Evolutionary conservation across 768 basidiomycete species (phyloP), one percentile per base, ranked within the genome.

Genomic region (Leccinum incarnatum): DNA sequence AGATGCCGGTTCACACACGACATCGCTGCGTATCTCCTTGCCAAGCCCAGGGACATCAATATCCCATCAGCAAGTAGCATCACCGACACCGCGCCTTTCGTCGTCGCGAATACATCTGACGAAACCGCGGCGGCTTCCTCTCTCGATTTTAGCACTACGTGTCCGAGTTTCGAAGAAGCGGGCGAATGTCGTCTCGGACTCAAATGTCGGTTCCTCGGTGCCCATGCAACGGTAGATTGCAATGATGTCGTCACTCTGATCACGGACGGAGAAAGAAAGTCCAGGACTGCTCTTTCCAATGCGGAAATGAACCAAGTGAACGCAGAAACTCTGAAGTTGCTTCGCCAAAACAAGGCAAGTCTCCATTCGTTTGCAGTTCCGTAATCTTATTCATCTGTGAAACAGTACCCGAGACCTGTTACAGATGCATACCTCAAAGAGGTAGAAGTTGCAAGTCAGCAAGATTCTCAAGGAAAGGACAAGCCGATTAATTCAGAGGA

Each of bases 151-250:
- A 55, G 14, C 19, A 73, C 68, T 17, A 60, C 54, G 1, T 72
- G 73, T 25, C 64, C 67, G 23, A 56, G 48, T 29, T 72, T 71
- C 25, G 65, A 69, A 19, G 72, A 72, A 53, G 67, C 68, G 47
- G 66, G 65, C 0, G 68, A 69, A 57, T 72, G 72, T 56, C 71
- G 73, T 45, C 63, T 72, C 15, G 97, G 95, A 11, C 87, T 91
- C 72, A 93, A 94, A 72, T 99, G 97, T 70, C 85, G 97, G 2
- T 97, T 90, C 74, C 81, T 97, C 5, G 88, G 89, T 12, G 87
- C 83, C 3, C 96, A 99, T 72, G 75, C 88, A 11, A 74, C 68
- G 17, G 73, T 75, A 36, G 76, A 80, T 32, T 78, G 78, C 15
- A 73, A 76, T 14, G 85, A 83, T 2, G 62, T 72, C 2, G 64